Conservation (phyloP, 2,329 filamentous ascomycete species). For the Beauveria australis region DNA sequence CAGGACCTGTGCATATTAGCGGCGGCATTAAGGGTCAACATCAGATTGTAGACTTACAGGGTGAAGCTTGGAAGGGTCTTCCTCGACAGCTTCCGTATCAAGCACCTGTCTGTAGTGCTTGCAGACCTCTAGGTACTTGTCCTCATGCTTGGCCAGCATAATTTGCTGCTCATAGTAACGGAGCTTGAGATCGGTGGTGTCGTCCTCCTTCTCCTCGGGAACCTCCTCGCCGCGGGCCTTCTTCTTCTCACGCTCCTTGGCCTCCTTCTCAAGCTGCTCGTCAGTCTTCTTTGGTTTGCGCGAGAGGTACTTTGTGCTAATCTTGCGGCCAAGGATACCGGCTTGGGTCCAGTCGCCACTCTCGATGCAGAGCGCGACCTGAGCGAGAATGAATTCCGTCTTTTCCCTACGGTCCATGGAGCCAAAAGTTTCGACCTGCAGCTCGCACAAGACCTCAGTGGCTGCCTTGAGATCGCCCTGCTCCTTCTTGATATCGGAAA, state of each 20-base stretch:
- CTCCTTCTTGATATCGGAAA: slow-evolving; percentile 95
- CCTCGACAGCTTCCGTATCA: slow-evolving; percentile 90
- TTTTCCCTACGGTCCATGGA: slow-evolving; percentile 97
- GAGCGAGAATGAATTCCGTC: slow-evolving; percentile 95
- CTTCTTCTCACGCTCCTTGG: slow-evolving; percentile 81
- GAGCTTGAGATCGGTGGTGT: slow-evolving; percentile 93
- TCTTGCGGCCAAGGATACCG: slow-evolving; percentile 88
- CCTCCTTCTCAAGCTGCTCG: slow-evolving; percentile 84
- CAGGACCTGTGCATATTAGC: slow-evolving; percentile 52
- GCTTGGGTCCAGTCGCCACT: slow-evolving; percentile 95
- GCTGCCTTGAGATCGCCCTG: slow-evolving; percentile 88
- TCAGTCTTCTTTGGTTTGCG: slow-evolving; percentile 85
- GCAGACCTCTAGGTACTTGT: slow-evolving; percentile 95
- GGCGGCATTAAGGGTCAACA: not conserved
- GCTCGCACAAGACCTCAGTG: slow-evolving; percentile 87
- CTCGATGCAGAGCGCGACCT: slow-evolving; percentile 91
- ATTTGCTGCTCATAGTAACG: slow-evolving; percentile 98
- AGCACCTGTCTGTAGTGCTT: slow-evolving; percentile 97
- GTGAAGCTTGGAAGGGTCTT: slow-evolving; percentile 76
- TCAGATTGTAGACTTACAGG: slow-evolving; percentile 51
- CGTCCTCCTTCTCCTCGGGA: slow-evolving; percentile 69
- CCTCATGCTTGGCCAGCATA: slow-evolving; percentile 86
- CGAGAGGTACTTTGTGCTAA: slow-evolving; percentile 86
- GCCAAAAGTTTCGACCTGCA: slow-evolving; percentile 97
- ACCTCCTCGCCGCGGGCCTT: slow-evolving; percentile 72